Conservation (phyloP, 345 rosid species). For the Lagerstroemia speciosa region DNA sequence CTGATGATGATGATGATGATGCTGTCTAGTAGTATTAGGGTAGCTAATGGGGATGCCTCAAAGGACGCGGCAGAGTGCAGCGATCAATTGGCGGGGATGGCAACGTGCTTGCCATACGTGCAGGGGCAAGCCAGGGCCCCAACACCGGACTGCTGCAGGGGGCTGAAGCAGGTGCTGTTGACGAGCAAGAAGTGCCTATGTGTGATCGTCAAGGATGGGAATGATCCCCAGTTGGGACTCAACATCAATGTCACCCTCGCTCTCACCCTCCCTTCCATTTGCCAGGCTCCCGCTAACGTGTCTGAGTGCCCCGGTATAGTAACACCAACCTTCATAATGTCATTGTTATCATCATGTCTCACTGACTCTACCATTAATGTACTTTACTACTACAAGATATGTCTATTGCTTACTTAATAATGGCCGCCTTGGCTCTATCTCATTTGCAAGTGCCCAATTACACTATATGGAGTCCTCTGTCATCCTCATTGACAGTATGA, state of each 20-base stretch:
- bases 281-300: conserved; percentile 55
- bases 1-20: too few species aligned
- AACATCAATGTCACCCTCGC: conserved; percentile 65
- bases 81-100: conserved; percentile 42
- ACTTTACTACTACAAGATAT: too few species aligned
- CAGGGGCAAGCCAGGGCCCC: conserved; percentile 61
- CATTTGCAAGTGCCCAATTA: too few species aligned
- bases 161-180: conserved; percentile 46
- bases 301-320: conserved; percentile 58
- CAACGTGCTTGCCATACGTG: conserved; percentile 74
- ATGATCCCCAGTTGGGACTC: conserved; percentile 66
- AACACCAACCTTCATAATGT: neutral
- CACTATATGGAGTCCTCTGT: too few species aligned
- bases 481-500: too few species aligned
- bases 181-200: conserved; percentile 58
- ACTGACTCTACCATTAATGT: too few species aligned
- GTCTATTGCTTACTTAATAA: too few species aligned
- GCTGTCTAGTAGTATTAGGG: too few species aligned
- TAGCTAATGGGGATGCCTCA: conserved; percentile 25
- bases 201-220: conserved; percentile 45
- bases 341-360: too few species aligned
- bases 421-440: too few species aligned
- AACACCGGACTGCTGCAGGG: conserved; percentile 64
- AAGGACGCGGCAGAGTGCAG: conserved; percentile 58
- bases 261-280: conserved; percentile 49